Evolutionary conservation across 192 early-diverging fungal genomes (phyloP).

Genomic region (Thamnidium elegans): DNA sequence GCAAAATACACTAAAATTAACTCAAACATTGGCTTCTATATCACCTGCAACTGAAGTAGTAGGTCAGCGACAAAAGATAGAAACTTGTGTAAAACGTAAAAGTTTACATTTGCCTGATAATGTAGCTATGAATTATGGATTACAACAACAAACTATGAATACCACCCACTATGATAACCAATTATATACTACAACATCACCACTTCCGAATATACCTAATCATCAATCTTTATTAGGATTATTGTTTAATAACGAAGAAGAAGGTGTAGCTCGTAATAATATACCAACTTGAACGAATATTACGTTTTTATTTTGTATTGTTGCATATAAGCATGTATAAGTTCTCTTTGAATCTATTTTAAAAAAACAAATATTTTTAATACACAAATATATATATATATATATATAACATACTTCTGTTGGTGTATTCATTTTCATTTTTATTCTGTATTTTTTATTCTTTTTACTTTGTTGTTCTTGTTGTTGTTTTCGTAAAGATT

Average conservation of each 20-base stretch:
- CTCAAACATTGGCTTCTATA: background rate
- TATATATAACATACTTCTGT: conserved; percentile 5
- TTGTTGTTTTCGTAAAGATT: no score
- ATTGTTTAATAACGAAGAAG: conserved; percentile 16
- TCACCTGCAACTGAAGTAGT: conserved; percentile 15
- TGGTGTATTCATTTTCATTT: background rate
- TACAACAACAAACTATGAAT: background rate
- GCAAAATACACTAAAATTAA: background rate
- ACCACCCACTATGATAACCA: background rate
- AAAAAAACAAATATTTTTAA: background rate
- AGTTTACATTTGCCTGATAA: conserved; percentile 7
- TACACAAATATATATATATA: no score
- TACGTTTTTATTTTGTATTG: background rate
- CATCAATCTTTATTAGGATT: conserved; percentile 8
- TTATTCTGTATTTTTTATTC: background rate
- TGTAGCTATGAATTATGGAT: background rate
- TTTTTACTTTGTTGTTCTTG: background rate
- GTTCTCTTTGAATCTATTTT: conserved; percentile 14
- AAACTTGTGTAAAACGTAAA: conserved; percentile 1
- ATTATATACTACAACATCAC: background rate
- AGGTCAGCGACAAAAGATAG: background rate
- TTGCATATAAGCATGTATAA: conserved; percentile 14
- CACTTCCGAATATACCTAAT: background rate
- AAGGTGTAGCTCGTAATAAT: background rate
- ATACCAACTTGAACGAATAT: conserved; percentile 4